phyloP scores from a whole-genome alignment of 1,139 yeast genomes.

The Candida freyschussii region DNA sequence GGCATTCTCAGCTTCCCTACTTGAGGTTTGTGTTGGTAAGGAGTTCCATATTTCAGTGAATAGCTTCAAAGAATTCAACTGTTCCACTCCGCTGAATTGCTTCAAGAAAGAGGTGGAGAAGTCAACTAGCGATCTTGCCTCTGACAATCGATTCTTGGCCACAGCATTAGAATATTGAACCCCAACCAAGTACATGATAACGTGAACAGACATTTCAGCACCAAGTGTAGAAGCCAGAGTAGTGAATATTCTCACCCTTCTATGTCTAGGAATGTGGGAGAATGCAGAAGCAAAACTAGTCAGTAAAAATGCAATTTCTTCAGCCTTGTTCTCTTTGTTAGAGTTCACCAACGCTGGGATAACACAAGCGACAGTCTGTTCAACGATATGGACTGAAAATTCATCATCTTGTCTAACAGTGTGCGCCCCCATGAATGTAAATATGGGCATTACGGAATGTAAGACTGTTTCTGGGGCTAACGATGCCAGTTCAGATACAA shows the following conservation, averaged over 20 bases:
- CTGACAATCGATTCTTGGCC: constrained; percentile 54
- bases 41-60: constrained; percentile 52
- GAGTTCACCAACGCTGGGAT: constrained; percentile 82
- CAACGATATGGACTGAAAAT: constrained; percentile 86
- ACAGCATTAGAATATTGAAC: constrained; percentile 62
- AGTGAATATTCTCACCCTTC: constrained; percentile 80
- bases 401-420: constrained; percentile 96
- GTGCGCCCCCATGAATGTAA: constrained; percentile 98
- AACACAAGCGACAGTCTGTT: constrained; percentile 84
- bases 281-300: constrained; percentile 91
- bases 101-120: constrained; percentile 67
- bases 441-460: constrained; percentile 97
- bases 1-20: constrained; percentile 37
- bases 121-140: constrained; percentile 61
- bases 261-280: constrained; percentile 92
- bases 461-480: constrained; percentile 87
- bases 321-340: constrained; percentile 43
- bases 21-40: constrained; percentile 37
- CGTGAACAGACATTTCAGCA: constrained; percentile 60
- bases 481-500: constrained; percentile 82
- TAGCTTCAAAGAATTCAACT: constrained; percentile 53
- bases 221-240: constrained; percentile 77
- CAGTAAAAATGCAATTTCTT: constrained; percentile 77
- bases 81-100: constrained; percentile 63
- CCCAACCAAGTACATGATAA: constrained; percentile 73